Evolutionary conservation across 768 basidiomycete species (phyloP), one percentile per base, ranked within the genome.

Genomic region (Dentipellis fragilis): DNA sequence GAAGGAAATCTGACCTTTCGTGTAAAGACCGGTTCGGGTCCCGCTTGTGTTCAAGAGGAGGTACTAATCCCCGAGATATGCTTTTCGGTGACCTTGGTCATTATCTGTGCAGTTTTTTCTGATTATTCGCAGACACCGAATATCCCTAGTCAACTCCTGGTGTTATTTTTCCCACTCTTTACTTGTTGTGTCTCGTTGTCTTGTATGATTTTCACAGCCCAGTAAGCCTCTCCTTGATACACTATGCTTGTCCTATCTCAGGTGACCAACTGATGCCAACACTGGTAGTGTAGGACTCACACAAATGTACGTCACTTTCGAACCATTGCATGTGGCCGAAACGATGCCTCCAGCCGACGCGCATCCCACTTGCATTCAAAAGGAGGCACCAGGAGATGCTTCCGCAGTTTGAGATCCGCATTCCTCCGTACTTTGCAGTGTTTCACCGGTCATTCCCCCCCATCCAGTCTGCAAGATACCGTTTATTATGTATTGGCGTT

Each of bases 11-110:
- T 19, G 3, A 17, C 36, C 37, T 10, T 3, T 14, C 37, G 54
- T 37, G 9, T 12, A 22, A 10, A 62, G 61, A 2, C 61, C 61
- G 3, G 1, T 36, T 3, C 57, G 59, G 0, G 42, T 61, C 12
- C 61, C 59, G 51, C 54, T 62, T 17, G 57, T 61, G 12, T 60
- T 62, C 45, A 62, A 55, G 57, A 57, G 35, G 47, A 52, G 61
- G 51, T 54, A 40, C 40, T n/a, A 17, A 42, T 14, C 3, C 19
- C 4, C 40, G 4, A 42, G 29, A 42, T 9, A 19, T 42, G 40
- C 14, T 10, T 40, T 10, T n/a, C 10, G 39, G n/a, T 40, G 39
- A n/a, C 39, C 10, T n/a, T 40, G n/a, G n/a, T 40, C 39, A 10
- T 10, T n/a, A 40, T 40, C 39, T 40, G 39, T 40, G 39, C n/a